phyloP scores from a whole-genome alignment of 1,284 basidiomycete species.

The Taiwanofungus camphoratus region DNA sequence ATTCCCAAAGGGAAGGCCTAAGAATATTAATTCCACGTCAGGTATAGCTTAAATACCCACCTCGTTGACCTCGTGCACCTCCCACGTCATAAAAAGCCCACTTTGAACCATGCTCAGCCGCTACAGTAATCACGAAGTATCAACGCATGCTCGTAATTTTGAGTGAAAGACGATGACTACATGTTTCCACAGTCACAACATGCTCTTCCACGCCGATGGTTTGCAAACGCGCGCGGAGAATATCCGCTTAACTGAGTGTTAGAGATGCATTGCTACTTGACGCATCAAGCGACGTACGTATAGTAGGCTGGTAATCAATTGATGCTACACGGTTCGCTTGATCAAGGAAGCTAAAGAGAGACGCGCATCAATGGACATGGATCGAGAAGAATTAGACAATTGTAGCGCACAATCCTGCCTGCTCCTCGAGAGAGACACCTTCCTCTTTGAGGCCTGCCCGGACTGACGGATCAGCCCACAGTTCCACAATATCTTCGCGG shows the following conservation, averaged over 20 bases:
- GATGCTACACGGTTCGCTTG: slow-evolving; percentile 44
- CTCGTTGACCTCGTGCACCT: slow-evolving; percentile 47
- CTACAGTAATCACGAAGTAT: no score
- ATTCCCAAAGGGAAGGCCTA: neutral
- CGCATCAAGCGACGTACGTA: slow-evolving; percentile 29
- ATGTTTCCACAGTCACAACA: slow-evolving; percentile 42
- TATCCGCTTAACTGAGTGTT: slow-evolving; percentile 38
- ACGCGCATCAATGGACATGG: neutral
- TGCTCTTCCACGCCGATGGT: slow-evolving; percentile 61
- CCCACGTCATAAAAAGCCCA: slow-evolving; percentile 62
- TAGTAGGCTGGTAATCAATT: slow-evolving; percentile 44
- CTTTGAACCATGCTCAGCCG: slow-evolving; percentile 33
- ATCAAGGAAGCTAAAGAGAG: slow-evolving; percentile 44
- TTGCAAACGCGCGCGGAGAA: slow-evolving; percentile 53
- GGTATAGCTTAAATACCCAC: slow-evolving; percentile 25
- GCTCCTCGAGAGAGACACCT: slow-evolving; percentile 44
- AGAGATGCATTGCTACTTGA: slow-evolving; percentile 7
- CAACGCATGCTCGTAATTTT: neutral
- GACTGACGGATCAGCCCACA: slow-evolving; percentile 44
- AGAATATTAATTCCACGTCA: neutral
- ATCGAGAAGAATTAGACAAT: neutral
- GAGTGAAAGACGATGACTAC: slow-evolving; percentile 17
- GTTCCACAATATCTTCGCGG: slow-evolving; percentile 41
- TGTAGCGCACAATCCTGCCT: slow-evolving; percentile 53
- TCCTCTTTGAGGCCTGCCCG: slow-evolving; percentile 36